Conservation (phyloP, 331 rosid genomes). For the Acacia concinna region DNA sequence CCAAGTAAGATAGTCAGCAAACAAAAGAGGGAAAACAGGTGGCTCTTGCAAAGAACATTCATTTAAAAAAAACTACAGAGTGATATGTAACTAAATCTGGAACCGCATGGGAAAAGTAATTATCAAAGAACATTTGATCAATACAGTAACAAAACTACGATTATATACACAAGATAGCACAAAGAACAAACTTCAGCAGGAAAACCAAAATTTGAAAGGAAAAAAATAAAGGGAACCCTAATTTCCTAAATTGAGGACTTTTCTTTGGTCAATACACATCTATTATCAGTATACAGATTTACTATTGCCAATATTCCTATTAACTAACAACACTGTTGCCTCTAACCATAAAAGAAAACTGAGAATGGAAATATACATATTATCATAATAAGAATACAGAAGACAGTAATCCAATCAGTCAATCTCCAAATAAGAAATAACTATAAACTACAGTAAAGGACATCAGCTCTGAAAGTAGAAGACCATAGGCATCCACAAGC, state of each 20-base stretch:
- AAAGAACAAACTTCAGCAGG: not conserved
- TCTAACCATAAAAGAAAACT: not conserved
- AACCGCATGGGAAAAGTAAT: not conserved
- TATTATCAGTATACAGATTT: not conserved
- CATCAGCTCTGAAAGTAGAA: not conserved
- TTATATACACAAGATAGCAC: not conserved
- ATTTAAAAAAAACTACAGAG: not conserved
- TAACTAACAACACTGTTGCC: not conserved
- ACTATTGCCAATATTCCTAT: not conserved
- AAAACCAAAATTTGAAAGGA: not conserved
- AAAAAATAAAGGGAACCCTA: not conserved
- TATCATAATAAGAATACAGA: not conserved
- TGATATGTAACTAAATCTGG: not conserved
- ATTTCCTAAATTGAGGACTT: not conserved
- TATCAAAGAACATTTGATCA: not conserved
- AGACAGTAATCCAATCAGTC: not conserved
- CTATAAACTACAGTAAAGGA: not conserved
- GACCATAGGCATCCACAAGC: not conserved
- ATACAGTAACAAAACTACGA: not conserved
- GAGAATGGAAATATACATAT: not conserved
- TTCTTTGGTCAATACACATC: not conserved
- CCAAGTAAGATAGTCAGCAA: not conserved
- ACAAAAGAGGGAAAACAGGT: not conserved
- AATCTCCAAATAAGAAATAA: not conserved
- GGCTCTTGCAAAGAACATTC: not conserved